phyloP scores from a whole-genome alignment of 2,329 filamentous ascomycete species.

The Xylaria sp. region DNA sequence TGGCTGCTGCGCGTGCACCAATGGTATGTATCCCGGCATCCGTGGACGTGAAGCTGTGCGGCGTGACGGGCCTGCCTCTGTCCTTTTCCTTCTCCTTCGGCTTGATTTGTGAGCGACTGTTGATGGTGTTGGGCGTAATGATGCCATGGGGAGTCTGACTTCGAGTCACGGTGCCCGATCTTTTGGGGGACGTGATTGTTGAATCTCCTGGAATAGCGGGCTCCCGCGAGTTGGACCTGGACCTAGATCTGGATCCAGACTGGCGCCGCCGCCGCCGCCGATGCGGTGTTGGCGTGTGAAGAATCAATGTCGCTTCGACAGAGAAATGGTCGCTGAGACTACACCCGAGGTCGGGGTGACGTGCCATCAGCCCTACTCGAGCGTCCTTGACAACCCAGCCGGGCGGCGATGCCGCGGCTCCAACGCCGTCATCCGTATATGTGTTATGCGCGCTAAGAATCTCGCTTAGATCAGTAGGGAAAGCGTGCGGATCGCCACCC shows the following conservation, averaged over 20 bases:
- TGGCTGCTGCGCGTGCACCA: constrained; percentile 42
- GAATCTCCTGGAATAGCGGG: constrained; percentile 13
- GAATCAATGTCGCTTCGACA: constrained; percentile 79
- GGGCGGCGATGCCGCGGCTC: constrained; percentile 45
- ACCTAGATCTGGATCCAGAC: constrained; percentile 20
- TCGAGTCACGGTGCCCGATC: constrained; percentile 17
- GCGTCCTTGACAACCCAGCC: constrained; percentile 77
- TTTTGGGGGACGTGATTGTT: constrained; percentile 13
- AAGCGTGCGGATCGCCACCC: constrained; percentile 48
- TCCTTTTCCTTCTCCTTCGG: constrained; percentile 23
- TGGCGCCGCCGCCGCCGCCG: constrained; percentile 18
- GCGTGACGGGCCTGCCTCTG: constrained; percentile 25
- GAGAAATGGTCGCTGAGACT: constrained; percentile 96
- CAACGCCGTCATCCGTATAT: constrained; percentile 39
- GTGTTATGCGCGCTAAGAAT: constrained; percentile 37
- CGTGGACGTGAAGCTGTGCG: constrained; percentile 34
- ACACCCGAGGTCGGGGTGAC: constrained; percentile 82
- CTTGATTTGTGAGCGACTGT: constrained; percentile 5
- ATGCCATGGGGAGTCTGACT: constrained; percentile 20
- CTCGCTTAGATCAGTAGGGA: constrained; percentile 33
- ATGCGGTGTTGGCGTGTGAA: constrained; percentile 51
- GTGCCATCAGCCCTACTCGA: constrained; percentile 80
- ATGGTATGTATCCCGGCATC: constrained; percentile 31
- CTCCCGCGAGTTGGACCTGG: constrained; percentile 17
- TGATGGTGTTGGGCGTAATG: constrained; percentile 14